These are phyloP conservation scores for Acer saccharum DNA, from an alignment of 345 rosid genomes.

Conservation along the genomic window DNA sequence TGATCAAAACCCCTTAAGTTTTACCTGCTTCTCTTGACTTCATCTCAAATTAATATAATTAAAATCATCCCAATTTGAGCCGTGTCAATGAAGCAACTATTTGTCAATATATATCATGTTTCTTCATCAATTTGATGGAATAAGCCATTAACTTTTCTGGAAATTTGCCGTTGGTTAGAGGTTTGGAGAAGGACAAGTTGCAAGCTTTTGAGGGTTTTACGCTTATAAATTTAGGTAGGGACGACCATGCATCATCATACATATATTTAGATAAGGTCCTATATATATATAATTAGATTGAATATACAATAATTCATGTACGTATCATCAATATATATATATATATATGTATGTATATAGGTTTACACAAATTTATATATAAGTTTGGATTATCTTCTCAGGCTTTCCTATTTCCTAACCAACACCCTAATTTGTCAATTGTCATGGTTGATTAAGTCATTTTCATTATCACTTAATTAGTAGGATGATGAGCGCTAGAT, in stretches of 20 bases:
- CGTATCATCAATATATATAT: not conserved
- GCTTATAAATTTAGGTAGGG: conserved; percentile 17
- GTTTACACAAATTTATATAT: not conserved
- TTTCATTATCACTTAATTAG: not conserved
- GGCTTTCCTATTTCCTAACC: conserved; percentile 9
- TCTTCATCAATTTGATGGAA: not conserved
- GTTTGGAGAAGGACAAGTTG: conserved; percentile 19
- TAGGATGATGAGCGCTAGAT: conserved; percentile 6
- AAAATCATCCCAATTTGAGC: not conserved
- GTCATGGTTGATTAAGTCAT: conserved; percentile 11
- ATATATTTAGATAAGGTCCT: not conserved
- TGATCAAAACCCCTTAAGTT: not conserved
- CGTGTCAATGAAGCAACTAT: conserved; percentile 24
- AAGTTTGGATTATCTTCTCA: conserved; percentile 14
- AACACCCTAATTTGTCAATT: not conserved
- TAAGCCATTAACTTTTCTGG: conserved; percentile 1
- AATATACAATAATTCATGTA: conserved; percentile 8
- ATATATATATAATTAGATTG: not conserved
- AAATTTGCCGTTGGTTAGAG: conserved; percentile 10
- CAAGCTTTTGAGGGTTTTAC: conserved; percentile 9
- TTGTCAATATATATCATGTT: not conserved
- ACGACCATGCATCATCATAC: conserved; percentile 11
- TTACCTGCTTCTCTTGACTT: conserved; percentile 32
- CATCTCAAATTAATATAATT: not conserved
- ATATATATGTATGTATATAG: not conserved